Evolutionary conservation across 306 rosid genomes (phyloP).

Genomic region (Inga oerstediana): DNA sequence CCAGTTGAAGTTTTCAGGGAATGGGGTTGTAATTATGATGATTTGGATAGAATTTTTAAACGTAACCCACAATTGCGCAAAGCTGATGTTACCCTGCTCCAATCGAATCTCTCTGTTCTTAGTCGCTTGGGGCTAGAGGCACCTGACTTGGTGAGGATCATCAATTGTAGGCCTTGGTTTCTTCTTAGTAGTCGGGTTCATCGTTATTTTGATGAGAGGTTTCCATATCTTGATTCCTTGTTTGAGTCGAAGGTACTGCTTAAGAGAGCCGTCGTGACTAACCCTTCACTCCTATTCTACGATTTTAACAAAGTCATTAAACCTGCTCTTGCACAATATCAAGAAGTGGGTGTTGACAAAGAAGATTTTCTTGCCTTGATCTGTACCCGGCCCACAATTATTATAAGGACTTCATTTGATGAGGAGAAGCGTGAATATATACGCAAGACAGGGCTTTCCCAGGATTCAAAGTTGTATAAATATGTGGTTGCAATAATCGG

Average conservation of each 20-base stretch:
- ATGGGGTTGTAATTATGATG: constrained; percentile 72
- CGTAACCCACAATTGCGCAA: constrained; percentile 50
- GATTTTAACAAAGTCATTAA: constrained; percentile 43
- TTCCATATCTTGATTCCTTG: constrained; percentile 51
- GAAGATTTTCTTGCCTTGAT: constrained; percentile 66
- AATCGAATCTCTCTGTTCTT: constrained; percentile 52
- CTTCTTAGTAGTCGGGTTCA: constrained; percentile 49
- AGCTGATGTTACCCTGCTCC: constrained; percentile 43
- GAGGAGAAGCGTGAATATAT: constrained; percentile 72
- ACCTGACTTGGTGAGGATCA: constrained; percentile 64
- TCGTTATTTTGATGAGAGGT: constrained; percentile 52
- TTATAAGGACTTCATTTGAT: constrained; percentile 64
- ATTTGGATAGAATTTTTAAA: constrained; percentile 44
- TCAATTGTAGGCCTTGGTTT: constrained; percentile 64
- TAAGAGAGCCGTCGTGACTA: constrained; percentile 61
- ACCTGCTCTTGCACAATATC: constrained; percentile 49
- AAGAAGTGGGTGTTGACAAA: constrained; percentile 58
- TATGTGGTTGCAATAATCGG: constrained; percentile 73
- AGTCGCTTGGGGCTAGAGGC: constrained; percentile 52
- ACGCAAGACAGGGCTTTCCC: constrained; percentile 51
- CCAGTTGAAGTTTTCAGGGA: constrained; percentile 51
- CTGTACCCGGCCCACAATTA: constrained; percentile 58
- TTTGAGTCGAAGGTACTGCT: constrained; percentile 69
- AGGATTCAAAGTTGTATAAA: constrained; percentile 64
- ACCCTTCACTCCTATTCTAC: constrained; percentile 65